Evolutionary conservation across 139 green algal genomes (phyloP).

Genomic region (Edaphochlamys debaryana): DNA sequence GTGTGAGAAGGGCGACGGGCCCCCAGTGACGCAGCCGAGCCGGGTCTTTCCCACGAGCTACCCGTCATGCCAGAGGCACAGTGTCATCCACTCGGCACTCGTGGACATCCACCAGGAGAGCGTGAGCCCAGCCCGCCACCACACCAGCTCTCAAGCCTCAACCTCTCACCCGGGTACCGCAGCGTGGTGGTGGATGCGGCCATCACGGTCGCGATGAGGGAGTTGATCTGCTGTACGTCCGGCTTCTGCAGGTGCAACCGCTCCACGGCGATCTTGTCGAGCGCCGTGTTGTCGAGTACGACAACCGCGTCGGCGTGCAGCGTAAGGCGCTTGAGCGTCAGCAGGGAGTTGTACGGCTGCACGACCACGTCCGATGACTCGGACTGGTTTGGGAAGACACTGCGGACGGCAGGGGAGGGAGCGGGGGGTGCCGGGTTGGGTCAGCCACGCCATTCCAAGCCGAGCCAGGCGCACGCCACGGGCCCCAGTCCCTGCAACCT

Average conservation of each 20-base stretch:
- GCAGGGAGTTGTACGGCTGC: conserved; percentile 98
- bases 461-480: too few relatives aligned
- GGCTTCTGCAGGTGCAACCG: conserved; percentile 76
- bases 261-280: conserved; percentile 91
- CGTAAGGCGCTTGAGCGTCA: conserved; percentile 97
- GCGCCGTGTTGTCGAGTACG: conserved; percentile 92
- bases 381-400: conserved; percentile 98
- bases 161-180: conserved; percentile 89
- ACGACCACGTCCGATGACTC: conserved; percentile 97
- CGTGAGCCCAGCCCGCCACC: too few relatives aligned
- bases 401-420: conserved; percentile 63
- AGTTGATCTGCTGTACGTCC: conserved; percentile 87
- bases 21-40: too few relatives aligned
- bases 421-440: too few relatives aligned
- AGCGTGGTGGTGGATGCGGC: conserved; percentile 96
- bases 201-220: conserved; percentile 98
- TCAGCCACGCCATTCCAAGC: too few relatives aligned
- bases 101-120: too few relatives aligned
- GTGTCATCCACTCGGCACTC: too few relatives aligned
- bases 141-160: too few relatives aligned
- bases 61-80: too few relatives aligned
- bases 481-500: too few relatives aligned
- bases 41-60: too few relatives aligned
- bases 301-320: conserved; percentile 93
- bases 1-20: too few relatives aligned